A percentile compares a stretch with the other conserved stretches of the same genome.
phyloP scores from a whole-genome alignment of 352 stramenopile species.

The Phytophthora fragariaefolia region DNA sequence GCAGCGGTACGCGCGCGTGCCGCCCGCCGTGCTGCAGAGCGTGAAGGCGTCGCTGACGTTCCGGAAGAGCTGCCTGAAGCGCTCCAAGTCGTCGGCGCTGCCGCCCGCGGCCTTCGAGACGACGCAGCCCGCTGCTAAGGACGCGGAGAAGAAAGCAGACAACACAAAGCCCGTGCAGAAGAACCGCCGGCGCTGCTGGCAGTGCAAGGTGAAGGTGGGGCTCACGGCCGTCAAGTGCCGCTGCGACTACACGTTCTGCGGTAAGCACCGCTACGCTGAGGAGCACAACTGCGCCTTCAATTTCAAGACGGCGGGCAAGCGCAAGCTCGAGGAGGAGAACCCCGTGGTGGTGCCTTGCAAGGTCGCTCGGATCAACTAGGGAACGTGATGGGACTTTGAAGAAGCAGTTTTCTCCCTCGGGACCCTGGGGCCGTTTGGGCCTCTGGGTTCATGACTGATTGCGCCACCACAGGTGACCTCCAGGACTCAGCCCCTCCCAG shows the following conservation, averaged over 20 bases:
- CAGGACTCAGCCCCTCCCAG: background rate
- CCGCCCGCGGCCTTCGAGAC: conserved; percentile 31
- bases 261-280: conserved; percentile 90
- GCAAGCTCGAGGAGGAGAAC: conserved; percentile 85
- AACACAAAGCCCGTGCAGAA: conserved; percentile 68
- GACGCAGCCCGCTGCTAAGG: background rate
- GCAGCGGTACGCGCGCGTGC: conserved; percentile 47
- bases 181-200: conserved; percentile 90
- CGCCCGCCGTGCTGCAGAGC: conserved; percentile 53
- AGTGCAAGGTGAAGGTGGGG: conserved; percentile 87
- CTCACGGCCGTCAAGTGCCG: conserved; percentile 88
- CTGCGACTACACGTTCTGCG: conserved; percentile 92
- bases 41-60: conserved; percentile 57
- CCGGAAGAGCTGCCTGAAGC: conserved; percentile 80
- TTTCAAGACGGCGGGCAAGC: conserved; percentile 86
- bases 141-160: conserved; percentile 20
- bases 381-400: background rate
- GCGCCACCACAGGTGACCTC: background rate
- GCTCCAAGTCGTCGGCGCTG: conserved; percentile 58
- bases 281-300: conserved; percentile 90
- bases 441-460: conserved; percentile 15
- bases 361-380: conserved; percentile 88
- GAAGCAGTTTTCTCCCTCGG: background rate
- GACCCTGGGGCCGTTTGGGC: conserved; percentile 11
- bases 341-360: conserved; percentile 80